These are phyloP conservation scores for Chlorella sp. DNA, from an alignment of 139 green algal genomes.

Conservation along the genomic window DNA sequence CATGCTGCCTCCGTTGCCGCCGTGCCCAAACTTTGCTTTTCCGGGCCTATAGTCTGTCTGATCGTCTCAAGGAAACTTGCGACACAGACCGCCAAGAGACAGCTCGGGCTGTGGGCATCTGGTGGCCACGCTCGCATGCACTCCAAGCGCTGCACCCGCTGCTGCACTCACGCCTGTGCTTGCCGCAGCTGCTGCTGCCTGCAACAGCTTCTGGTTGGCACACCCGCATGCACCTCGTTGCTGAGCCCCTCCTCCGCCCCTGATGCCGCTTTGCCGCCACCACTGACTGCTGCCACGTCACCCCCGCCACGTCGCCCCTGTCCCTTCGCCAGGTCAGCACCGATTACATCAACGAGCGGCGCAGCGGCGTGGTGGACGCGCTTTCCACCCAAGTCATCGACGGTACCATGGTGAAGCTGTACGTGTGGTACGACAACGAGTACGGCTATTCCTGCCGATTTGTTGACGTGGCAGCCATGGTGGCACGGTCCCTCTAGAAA, in stretches of 20 bases:
- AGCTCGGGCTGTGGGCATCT: too few species aligned
- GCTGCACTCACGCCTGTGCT: neutral
- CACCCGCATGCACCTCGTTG: neutral
- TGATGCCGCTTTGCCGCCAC: neutral
- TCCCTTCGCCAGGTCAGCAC: slow-evolving; percentile 42
- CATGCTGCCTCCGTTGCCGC: too few species aligned
- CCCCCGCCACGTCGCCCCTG: neutral
- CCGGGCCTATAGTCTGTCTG: too few species aligned
- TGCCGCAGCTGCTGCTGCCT: too few species aligned
- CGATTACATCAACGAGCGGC: slow-evolving; percentile 86
- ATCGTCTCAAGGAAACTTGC: too few species aligned
- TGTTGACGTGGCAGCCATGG: slow-evolving; percentile 70
- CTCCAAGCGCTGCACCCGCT: too few species aligned
- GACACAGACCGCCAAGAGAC: too few species aligned
- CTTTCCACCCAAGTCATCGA: slow-evolving; percentile 85
- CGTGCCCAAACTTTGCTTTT: too few species aligned
- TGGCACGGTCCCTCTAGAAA: slow-evolving; percentile 43
- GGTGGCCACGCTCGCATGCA: too few species aligned
- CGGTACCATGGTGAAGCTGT: slow-evolving; percentile 84
- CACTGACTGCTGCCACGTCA: neutral
- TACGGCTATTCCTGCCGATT: slow-evolving; percentile 77
- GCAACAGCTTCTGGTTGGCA: neutral
- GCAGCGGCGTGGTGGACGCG: slow-evolving; percentile 84
- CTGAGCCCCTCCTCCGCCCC: neutral
- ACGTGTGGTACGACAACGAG: slow-evolving; percentile 92